Evolutionary conservation across 1,284 basidiomycete species (phyloP), one percentile per base, ranked within the genome.

Genomic region (Exobasidium rhododendri): DNA sequence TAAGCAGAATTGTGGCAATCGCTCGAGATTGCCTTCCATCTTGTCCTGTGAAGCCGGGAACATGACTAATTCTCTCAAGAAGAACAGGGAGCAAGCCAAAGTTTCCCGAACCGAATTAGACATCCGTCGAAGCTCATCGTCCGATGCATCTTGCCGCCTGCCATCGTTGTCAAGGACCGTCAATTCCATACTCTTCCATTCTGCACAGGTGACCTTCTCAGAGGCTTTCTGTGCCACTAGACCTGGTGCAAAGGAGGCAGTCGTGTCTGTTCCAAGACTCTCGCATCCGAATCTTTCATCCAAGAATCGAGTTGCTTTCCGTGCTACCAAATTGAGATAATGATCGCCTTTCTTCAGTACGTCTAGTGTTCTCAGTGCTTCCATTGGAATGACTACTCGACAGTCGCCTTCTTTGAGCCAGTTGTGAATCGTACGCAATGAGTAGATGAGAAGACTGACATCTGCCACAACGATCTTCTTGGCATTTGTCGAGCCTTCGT

Each of bases 361-460:
- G 79, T 96, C 92, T n/a, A 96, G 85, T 0, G 92, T 94, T 75
- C 91, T 92, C 31, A 94, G 84, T 4, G 89, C 92, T 92, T 94
- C 92, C 24, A 91, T 85, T 1, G 92, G 92, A 44, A 96, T 83
- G 61, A 96, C 85, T 59, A 94, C 76, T 60, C 89, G 77, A 80
- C 55, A 56, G n/a, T 56, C 26, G n/a, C n/a, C 55, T 30, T 91
- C 85, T 1, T 88, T 87, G 74, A 86, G 82, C 85, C 91, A 90
- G 58, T 85, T 86, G 82, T 91, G 90, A 60, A 94, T 84, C 62
- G 88, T 86, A 61, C 87, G 86, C 17, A 92, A 83, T 0, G 89
- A 89, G 80, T 93, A 89, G 47, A 96, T 85, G 58, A 94, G 84
- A 5, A 92, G 89, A 69, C 89, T 92, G 0, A 89, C 89, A 77